phyloP scores from a whole-genome alignment of 2,329 filamentous ascomycete genomes.

The Ceratocystiopsis minuta region DNA sequence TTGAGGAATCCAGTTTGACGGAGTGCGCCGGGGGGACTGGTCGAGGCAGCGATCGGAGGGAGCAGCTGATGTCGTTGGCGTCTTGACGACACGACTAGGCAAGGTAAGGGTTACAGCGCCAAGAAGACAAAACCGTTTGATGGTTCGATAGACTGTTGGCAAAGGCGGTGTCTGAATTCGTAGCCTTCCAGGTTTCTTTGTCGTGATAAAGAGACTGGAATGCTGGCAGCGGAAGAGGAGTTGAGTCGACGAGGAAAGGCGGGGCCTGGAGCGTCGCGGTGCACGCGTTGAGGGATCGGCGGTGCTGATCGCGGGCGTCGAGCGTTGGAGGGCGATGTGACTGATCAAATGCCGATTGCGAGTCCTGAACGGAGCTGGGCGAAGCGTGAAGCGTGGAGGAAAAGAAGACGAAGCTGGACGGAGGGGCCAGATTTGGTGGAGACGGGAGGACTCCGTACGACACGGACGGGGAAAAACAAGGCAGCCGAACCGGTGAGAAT shows the following conservation, averaged over 20 bases:
- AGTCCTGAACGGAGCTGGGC: neutral
- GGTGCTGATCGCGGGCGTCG: neutral
- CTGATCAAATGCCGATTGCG: no score
- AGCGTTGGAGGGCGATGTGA: no score
- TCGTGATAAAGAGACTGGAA: no score
- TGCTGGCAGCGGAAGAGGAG: neutral
- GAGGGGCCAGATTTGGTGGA: slow-evolving; percentile 1
- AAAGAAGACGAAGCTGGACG: neutral
- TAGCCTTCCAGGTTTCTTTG: no score
- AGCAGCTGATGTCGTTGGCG: no score
- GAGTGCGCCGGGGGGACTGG: neutral
- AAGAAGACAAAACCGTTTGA: neutral
- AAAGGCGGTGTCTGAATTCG: neutral
- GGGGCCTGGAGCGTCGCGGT: neutral
- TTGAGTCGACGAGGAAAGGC: neutral
- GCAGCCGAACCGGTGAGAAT: neutral
- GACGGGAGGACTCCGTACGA: slow-evolving; percentile 4
- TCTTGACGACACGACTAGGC: neutral
- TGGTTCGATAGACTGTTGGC: neutral
- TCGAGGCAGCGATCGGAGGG: neutral
- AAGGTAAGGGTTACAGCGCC: neutral
- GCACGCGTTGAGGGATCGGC: neutral
- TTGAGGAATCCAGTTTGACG: slow-evolving; percentile 32
- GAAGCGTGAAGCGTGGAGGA: neutral
- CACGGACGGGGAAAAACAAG: slow-evolving; percentile 5